Base-by-base conservation (phyloP, 2,329 filamentous ascomycete species). In the Epichloe festucae region DNA sequence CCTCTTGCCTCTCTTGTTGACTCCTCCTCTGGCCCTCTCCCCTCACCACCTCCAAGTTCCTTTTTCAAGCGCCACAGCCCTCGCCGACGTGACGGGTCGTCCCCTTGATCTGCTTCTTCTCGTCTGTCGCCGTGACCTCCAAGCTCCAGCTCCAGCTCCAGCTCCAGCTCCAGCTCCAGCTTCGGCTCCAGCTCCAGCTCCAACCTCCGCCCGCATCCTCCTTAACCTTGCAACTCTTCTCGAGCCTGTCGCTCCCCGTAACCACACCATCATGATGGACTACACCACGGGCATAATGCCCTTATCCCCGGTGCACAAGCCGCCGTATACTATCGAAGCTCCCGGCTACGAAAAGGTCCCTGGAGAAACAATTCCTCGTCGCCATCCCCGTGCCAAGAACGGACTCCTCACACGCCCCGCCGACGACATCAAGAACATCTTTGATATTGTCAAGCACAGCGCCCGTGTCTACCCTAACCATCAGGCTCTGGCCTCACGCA, bases 311-410 rank as follows among this genome's bases (percentile, higher is more conserved):
- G 72, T 78, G 61, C 82, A 85, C 69, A 81, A 82, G 67, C 78
- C 82, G 36, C 87, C 88, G 14, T 91, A 84, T 73, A 84, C 84
- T 52, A 72, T 89, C 62, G 86, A 93, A 60, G 80, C 77, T 11
- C 73, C 85, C 15, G 85, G 82, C 60, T 79, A 74, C 57, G 70
- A 82, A 63, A 81, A 83, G 59, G 77, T 85, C 55, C 75, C 84
- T 5, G 89, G 89, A 71, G 89, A 95, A 73, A 91, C 89, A 48
- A 82, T 89, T 57, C 89, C 89, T 40, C 84, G 87, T 59, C 80
- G 89, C 53, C 82, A 94, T 65, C 74, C 79, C 51, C 73, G 75
- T 53, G 80, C 84, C 56, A 87, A 85, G 66, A 76, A 94, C 59
- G 81, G 77, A 49, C 81, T 95, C 53, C 71, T 80, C 56, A 73